Conservation (phyloP, 2,329 filamentous ascomycete genomes). For the Diaporthe aspalathi region DNA sequence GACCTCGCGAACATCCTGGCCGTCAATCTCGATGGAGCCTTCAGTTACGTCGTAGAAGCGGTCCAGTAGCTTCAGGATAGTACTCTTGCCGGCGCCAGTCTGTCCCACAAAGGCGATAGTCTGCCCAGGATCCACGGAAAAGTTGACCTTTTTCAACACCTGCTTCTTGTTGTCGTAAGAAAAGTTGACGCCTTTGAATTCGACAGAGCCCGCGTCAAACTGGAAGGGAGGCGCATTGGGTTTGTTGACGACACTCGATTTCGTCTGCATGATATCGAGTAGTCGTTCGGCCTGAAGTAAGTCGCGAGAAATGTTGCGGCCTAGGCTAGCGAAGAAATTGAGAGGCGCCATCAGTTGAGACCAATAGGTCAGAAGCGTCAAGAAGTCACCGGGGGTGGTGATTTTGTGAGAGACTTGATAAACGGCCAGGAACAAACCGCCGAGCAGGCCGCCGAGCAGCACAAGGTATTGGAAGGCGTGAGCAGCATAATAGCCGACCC, state of each 20-base stretch:
- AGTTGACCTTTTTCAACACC: slow-evolving; percentile 65
- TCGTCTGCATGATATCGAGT: slow-evolving; percentile 67
- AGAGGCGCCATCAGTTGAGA: slow-evolving; percentile 77
- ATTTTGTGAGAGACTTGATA: slow-evolving; percentile 71
- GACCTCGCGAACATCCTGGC: slow-evolving; percentile 66
- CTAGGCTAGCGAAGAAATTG: slow-evolving; percentile 73
- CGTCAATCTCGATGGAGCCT: slow-evolving; percentile 66
- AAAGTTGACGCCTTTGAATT: slow-evolving; percentile 67
- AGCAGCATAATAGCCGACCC: slow-evolving; percentile 60
- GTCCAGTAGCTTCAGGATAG: slow-evolving; percentile 67
- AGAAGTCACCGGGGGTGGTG: slow-evolving; percentile 73
- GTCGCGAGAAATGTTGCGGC: slow-evolving; percentile 66
- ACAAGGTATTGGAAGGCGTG: slow-evolving; percentile 70
- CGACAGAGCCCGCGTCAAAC: slow-evolving; percentile 64
- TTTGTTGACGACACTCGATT: slow-evolving; percentile 66
- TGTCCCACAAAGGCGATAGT: slow-evolving; percentile 63
- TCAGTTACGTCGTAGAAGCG: slow-evolving; percentile 68
- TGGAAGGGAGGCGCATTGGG: slow-evolving; percentile 61
- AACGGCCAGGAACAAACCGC: slow-evolving; percentile 68
- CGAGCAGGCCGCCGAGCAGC: slow-evolving; percentile 76
- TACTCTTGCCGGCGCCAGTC: slow-evolving; percentile 70
- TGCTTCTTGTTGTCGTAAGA: slow-evolving; percentile 70
- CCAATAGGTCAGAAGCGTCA: slow-evolving; percentile 80
- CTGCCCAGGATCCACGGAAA: slow-evolving; percentile 61
- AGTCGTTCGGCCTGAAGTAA: slow-evolving; percentile 69